A percentile compares a stretch with the other conserved stretches of the same genome.
Evolutionary conservation across 2,329 filamentous ascomycete species (phyloP).

Genomic region (Parasarocladium wereldwijsianum): DNA sequence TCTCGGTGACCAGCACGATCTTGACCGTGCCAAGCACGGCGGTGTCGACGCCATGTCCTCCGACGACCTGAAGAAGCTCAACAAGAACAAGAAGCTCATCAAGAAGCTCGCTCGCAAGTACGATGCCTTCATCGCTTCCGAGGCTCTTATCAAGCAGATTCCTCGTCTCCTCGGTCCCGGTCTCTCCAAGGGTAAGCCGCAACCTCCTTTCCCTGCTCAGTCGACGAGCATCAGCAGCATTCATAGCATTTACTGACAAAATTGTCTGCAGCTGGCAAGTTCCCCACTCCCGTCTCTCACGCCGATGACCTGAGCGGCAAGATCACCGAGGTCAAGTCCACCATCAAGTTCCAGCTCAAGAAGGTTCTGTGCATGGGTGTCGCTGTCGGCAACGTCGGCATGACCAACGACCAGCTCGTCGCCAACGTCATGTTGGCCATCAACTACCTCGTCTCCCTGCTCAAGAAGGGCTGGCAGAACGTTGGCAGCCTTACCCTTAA

Average conservation of each 20-base stretch:
- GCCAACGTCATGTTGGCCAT: slow-evolving; percentile 99
- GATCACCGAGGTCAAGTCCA: slow-evolving; percentile 99
- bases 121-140: slow-evolving; percentile 97
- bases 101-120: slow-evolving; percentile 99
- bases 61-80: slow-evolving; percentile 99
- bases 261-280: slow-evolving; percentile 72
- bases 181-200: slow-evolving; percentile 81
- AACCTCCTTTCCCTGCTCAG: slow-evolving; percentile 2
- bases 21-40: slow-evolving; percentile 98
- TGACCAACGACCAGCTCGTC: slow-evolving; percentile 91
- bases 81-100: slow-evolving; percentile 99
- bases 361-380: slow-evolving; percentile 99
- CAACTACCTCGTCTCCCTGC: slow-evolving; percentile 98
- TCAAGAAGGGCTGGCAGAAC: slow-evolving; percentile 99
- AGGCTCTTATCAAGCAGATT: slow-evolving; percentile 98
- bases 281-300: slow-evolving; percentile 97
- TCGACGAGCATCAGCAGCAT: neutral
- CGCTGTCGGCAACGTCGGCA: slow-evolving; percentile 95
- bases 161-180: slow-evolving; percentile 97
- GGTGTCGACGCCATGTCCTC: slow-evolving; percentile 96
- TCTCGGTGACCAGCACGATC: slow-evolving; percentile 76
- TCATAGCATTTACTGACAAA: slow-evolving; percentile 12
- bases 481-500: slow-evolving; percentile 99
- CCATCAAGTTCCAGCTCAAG: slow-evolving; percentile 99
- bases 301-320: slow-evolving; percentile 83